phyloP scores from a whole-genome alignment of 441 rosid genomes.

The Kokia cookei region DNA sequence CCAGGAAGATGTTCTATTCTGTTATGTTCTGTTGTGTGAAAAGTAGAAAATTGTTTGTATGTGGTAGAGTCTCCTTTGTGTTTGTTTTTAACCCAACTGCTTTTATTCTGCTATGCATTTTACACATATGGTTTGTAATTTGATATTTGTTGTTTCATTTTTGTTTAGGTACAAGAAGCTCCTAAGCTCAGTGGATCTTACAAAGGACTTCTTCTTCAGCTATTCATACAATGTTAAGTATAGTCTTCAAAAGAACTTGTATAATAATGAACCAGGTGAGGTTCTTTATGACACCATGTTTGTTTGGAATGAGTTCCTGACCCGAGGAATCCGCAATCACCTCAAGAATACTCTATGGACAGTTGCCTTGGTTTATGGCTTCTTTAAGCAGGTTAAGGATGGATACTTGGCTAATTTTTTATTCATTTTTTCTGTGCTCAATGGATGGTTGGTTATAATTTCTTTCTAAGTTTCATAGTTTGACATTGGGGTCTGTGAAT shows the following conservation, averaged over 20 bases:
- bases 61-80: background rate
- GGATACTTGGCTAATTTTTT: slow-evolving; percentile 1
- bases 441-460: background rate
- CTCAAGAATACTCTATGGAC: slow-evolving; percentile 93
- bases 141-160: slow-evolving; percentile 13
- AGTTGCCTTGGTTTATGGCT: slow-evolving; percentile 92
- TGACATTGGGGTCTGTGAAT: slow-evolving; percentile 20
- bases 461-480: slow-evolving; percentile 3
- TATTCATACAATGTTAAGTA: slow-evolving; percentile 94
- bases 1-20: slow-evolving; percentile 7
- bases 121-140: background rate
- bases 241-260: slow-evolving; percentile 86
- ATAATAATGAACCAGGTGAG: slow-evolving; percentile 62
- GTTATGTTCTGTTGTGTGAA: background rate
- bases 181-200: slow-evolving; percentile 81
- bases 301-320: slow-evolving; percentile 98
- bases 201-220: slow-evolving; percentile 98
- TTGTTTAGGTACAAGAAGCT: slow-evolving; percentile 93
- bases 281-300: slow-evolving; percentile 88
- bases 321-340: slow-evolving; percentile 81
- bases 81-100: background rate
- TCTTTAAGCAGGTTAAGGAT: slow-evolving; percentile 82
- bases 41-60: slow-evolving; percentile 18
- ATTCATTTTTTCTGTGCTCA: background rate
- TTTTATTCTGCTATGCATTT: background rate